Evolutionary conservation across 495 filamentous ascomycete genomes (phyloP), one percentile per base, ranked within the genome.

Genomic region (Lepidopterella palustris): DNA sequence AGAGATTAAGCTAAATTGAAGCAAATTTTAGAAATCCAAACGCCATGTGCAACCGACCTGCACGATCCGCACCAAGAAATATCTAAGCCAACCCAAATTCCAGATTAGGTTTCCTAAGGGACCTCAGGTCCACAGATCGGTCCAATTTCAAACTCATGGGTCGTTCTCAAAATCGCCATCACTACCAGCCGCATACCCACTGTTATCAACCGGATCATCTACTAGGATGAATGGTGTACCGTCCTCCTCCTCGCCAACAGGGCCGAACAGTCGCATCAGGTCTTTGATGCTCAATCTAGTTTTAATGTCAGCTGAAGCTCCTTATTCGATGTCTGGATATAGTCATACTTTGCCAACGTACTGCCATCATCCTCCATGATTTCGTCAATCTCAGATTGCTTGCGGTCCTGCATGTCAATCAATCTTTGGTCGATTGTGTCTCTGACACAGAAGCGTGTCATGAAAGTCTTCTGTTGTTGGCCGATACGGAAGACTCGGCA

Each of bases 401-500:
- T 72, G 8, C 40, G 23, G 55, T 70, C 64, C 40, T 74, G 79
- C 72, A 58, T 77, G 0, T 70, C n/a, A 1, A 78, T 57, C 6
- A 87, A 71, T 0, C 71, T 64, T 3, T 76, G 68, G 57, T 88
- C 84, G 21, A 86, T 77, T 0, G 79, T 75, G 5, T 78, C 71
- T 1, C 72, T 53, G 0, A 79, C 76, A 0, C 82, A 68, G 18
- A 87, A 69, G 2, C 80, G 77, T 2, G 77, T 76, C 55, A 83
- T 77, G 31, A 78, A 73, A 0, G 86, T 83, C 15, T 78, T 66
- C 2, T 79, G 74, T 1, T 59, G 53, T 53, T 90, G 85, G 0
- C 86, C 85, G 20, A 86, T 85, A 3, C 85, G 77, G 55, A 78
- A 80, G 5, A 87, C 73, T 0, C 85, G 80, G 28, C 78, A 82